phyloP scores from a whole-genome alignment of 768 basidiomycete genomes.

The Mycena galopus region DNA sequence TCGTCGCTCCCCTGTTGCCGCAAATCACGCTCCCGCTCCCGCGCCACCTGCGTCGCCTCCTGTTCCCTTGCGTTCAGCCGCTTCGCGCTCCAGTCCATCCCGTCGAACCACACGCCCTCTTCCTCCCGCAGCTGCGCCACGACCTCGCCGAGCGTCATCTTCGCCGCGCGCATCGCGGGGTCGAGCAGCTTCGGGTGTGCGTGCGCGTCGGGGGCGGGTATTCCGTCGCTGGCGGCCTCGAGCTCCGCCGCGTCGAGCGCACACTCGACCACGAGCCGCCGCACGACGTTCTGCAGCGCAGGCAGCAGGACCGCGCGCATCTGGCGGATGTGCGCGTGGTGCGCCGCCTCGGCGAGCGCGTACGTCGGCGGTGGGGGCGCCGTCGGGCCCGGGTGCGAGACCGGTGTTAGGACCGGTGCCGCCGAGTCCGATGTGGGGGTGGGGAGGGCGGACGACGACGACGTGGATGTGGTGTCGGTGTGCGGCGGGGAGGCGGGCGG shows the following conservation, averaged over 20 bases:
- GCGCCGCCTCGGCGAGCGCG: slow-evolving; percentile 55
- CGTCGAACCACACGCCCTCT: slow-evolving; percentile 79
- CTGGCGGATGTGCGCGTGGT: slow-evolving; percentile 66
- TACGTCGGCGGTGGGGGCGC: slow-evolving; percentile 61
- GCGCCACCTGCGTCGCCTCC: slow-evolving; percentile 37
- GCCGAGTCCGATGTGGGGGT: too few relatives aligned
- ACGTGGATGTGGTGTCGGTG: neutral
- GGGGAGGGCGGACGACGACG: neutral
- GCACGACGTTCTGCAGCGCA: slow-evolving; percentile 77
- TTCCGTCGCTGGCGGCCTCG: too few relatives aligned
- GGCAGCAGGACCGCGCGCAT: slow-evolving; percentile 72
- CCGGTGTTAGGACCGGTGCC: neutral
- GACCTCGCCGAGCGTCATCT: slow-evolving; percentile 75
- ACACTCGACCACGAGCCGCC: slow-evolving; percentile 75
- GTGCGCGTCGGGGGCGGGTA: too few relatives aligned
- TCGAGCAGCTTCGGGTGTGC: too few relatives aligned
- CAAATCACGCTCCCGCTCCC: slow-evolving; percentile 31
- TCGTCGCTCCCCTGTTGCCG: slow-evolving; percentile 58
- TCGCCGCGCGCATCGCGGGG: slow-evolving; percentile 66
- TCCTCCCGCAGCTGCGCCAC: slow-evolving; percentile 68
- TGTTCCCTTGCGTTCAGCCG: slow-evolving; percentile 53
- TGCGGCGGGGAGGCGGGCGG: neutral
- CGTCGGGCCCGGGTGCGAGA: slow-evolving; percentile 53
- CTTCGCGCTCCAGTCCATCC: slow-evolving; percentile 75
- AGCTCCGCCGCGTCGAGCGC: slow-evolving; percentile 51